Conservation (phyloP, 768 basidiomycete species). For the Galerina sulciceps region DNA sequence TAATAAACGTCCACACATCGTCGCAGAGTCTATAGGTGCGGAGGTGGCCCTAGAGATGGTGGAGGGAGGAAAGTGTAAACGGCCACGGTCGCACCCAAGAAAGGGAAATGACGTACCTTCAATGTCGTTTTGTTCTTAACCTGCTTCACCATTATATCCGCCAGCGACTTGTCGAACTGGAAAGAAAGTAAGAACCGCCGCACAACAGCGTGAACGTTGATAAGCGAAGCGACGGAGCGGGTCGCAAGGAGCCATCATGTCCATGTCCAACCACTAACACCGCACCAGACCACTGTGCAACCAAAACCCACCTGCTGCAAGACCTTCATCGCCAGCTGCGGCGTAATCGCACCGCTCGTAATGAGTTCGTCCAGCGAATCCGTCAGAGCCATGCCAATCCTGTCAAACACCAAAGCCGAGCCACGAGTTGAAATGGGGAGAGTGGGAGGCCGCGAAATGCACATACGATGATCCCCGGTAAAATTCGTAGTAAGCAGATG, state of each 20-base stretch:
- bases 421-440: neutral
- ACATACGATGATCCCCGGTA: slow-evolving; percentile 91
- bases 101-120: slow-evolving; percentile 60
- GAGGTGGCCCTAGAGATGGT: slow-evolving; percentile 70
- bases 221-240: neutral
- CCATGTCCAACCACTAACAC: neutral
- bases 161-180: slow-evolving; percentile 96
- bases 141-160: slow-evolving; percentile 89
- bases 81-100: neutral
- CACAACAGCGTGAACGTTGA: no score
- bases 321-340: slow-evolving; percentile 99
- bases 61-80: neutral
- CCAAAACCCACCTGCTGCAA: slow-evolving; percentile 77
- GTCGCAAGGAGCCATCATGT: neutral
- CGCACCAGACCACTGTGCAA: neutral
- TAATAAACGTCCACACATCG: slow-evolving; percentile 99
- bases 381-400: slow-evolving; percentile 96
- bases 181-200: slow-evolving; percentile 5
- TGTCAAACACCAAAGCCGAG: slow-evolving; percentile 31
- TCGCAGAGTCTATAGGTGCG: slow-evolving; percentile 92
- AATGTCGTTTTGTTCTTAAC: slow-evolving; percentile 95
- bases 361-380: slow-evolving; percentile 99
- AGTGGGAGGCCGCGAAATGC: slow-evolving; percentile 5
- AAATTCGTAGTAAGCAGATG: slow-evolving; percentile 89
- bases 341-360: slow-evolving; percentile 94